These are phyloP conservation scores for Xylaria sp. DNA, from an alignment of 2,329 filamentous ascomycete species.

Conservation along the genomic window DNA sequence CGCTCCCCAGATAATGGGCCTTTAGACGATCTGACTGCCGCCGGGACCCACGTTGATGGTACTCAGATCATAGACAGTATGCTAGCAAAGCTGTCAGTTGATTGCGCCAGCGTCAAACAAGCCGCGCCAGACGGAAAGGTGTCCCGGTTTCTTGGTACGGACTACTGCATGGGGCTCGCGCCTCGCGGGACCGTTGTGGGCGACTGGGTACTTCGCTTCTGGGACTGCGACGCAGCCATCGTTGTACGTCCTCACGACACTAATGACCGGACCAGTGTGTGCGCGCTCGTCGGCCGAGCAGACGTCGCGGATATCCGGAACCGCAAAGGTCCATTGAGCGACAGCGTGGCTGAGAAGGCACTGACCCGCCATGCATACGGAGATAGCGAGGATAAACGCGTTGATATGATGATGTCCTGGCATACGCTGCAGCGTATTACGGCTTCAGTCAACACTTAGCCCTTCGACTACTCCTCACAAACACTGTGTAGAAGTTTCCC, in stretches of 20 bases:
- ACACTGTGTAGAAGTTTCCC: too few relatives aligned
- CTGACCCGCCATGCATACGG: neutral
- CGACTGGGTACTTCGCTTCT: constrained; percentile 31
- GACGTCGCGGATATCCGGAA: constrained; percentile 25
- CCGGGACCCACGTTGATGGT: neutral
- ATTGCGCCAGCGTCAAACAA: neutral
- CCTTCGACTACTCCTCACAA: neutral
- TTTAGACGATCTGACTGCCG: constrained; percentile 2
- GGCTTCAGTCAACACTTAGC: constrained; percentile 22
- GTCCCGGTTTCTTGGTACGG: constrained; percentile 18
- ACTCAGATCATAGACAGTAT: neutral
- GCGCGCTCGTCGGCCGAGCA: constrained; percentile 25
- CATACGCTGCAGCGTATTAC: constrained; percentile 26
- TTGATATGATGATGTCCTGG: constrained; percentile 10
- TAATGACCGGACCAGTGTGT: neutral
- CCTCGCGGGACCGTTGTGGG: constrained; percentile 14
- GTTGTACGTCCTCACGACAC: constrained; percentile 5
- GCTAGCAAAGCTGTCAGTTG: neutral
- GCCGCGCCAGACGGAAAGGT: neutral
- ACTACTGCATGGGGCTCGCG: constrained; percentile 24
- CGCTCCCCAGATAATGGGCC: constrained; percentile 2
- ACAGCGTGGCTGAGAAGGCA: neutral
- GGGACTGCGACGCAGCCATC: constrained; percentile 28
- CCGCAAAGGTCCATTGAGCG: constrained; percentile 2
- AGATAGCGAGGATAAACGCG: constrained; percentile 3